phyloP scores from a whole-genome alignment of 225 moss, liverwort and hornwort species.

The Climacium dendroides region DNA sequence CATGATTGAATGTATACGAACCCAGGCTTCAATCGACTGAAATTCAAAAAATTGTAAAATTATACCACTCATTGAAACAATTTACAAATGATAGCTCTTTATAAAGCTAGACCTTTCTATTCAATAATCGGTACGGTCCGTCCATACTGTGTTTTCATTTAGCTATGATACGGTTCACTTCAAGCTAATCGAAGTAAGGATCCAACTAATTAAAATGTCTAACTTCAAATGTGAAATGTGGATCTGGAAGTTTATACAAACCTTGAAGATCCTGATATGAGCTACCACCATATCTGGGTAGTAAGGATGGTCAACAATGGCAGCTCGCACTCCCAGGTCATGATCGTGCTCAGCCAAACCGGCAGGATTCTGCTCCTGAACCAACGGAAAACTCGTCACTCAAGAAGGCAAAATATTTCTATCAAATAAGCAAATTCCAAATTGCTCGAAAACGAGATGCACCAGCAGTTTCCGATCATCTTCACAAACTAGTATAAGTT shows the following conservation, averaged over 20 bases:
- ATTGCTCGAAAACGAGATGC: not conserved
- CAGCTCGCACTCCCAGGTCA: conserved; percentile 2
- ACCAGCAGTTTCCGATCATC: not conserved
- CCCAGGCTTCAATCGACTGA: no score
- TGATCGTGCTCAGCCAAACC: not conserved
- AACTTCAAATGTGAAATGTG: not conserved
- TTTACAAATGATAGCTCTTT: not conserved
- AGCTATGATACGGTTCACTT: not conserved
- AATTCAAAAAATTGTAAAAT: not conserved
- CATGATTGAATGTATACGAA: not conserved
- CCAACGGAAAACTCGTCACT: not conserved
- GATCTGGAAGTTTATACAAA: not conserved
- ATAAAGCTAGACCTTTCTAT: not conserved
- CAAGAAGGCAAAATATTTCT: not conserved
- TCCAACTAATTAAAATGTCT: not conserved
- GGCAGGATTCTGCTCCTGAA: not conserved
- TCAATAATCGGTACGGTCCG: not conserved
- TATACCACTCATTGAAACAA: not conserved
- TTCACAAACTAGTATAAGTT: not conserved
- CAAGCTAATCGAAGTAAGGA: not conserved
- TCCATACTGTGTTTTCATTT: not conserved
- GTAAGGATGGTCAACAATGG: conserved; percentile 24
- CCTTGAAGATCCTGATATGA: conserved; percentile 31
- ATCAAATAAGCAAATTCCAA: not conserved
- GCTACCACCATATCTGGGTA: conserved; percentile 26